Percentiles rank a stretch among this genome's conserved stretches.
Evolutionary conservation across 2,329 filamentous ascomycete species (phyloP).

Genomic region (Trichoderma arundinaceum): DNA sequence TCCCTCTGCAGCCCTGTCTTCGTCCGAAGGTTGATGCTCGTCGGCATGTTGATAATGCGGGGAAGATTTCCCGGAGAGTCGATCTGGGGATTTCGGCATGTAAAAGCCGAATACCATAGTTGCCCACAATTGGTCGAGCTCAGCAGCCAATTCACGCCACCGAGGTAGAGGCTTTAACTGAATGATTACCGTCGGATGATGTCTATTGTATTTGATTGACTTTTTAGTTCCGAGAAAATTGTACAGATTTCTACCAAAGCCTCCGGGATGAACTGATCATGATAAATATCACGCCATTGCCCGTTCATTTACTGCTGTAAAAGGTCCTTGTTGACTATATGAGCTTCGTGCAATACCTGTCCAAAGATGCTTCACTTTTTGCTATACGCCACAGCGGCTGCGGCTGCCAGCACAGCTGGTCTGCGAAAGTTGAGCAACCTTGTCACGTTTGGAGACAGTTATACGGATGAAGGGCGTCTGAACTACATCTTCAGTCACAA

Average conservation of each 20-base stretch:
- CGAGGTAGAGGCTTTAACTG: neutral
- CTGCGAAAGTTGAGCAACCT: slow-evolving; percentile 52
- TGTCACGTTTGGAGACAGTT: slow-evolving; percentile 76
- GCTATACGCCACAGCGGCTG: slow-evolving; percentile 4
- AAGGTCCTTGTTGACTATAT: neutral
- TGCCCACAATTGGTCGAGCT: neutral
- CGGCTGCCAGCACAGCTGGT: slow-evolving; percentile 8
- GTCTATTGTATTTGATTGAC: neutral
- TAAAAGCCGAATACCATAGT: neutral
- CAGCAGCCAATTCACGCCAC: neutral
- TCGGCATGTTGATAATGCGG: neutral
- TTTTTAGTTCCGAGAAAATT: neutral
- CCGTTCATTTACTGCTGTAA: neutral
- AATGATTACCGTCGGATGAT: slow-evolving; percentile 27
- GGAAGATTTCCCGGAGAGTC: slow-evolving; percentile 8
- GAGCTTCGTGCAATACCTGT: neutral
- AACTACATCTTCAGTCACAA: slow-evolving; percentile 67
- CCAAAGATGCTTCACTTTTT: slow-evolving; percentile 16
- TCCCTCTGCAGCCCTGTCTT: neutral
- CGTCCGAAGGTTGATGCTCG: neutral
- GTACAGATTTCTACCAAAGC: neutral
- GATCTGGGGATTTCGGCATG: slow-evolving; percentile 22
- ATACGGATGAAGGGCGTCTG: slow-evolving; percentile 73
- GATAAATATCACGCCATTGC: neutral
- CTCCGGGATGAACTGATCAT: neutral